Conservation (phyloP, 768 basidiomycete species). For the Tylopilus plumbeoviolaceoides region DNA sequence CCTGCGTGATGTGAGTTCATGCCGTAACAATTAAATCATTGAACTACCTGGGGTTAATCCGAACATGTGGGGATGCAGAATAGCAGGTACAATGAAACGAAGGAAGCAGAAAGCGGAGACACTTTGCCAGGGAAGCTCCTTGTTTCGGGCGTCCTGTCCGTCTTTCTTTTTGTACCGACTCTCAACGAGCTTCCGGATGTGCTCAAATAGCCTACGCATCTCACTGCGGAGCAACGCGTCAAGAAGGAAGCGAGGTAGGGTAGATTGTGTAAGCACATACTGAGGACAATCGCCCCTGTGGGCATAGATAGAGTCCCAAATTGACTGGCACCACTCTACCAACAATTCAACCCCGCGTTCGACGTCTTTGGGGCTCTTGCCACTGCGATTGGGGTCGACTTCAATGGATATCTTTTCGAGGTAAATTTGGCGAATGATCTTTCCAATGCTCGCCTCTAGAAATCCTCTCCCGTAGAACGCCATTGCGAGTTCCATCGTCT, state of each 20-base stretch:
- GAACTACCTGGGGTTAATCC: constrained; percentile 66
- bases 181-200: constrained; percentile 71
- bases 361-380: constrained; percentile 56
- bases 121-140: constrained; percentile 69
- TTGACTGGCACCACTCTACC: constrained; percentile 72
- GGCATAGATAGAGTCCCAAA: constrained; percentile 80
- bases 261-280: constrained; percentile 40
- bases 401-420: constrained; percentile 75
- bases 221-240: constrained; percentile 45
- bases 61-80: constrained; percentile 84
- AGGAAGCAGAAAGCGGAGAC: constrained; percentile 89
- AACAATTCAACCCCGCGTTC: constrained; percentile 67
- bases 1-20: constrained; percentile 40
- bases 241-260: neutral
- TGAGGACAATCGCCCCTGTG: constrained; percentile 69
- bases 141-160: constrained; percentile 39
- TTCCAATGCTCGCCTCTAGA: constrained; percentile 76
- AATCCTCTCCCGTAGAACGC: constrained; percentile 76
- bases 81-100: constrained; percentile 85
- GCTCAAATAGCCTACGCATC: constrained; percentile 64
- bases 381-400: constrained; percentile 69
- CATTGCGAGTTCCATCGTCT: constrained; percentile 77
- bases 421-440: constrained; percentile 63
- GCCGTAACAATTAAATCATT: neutral
- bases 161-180: constrained; percentile 49